These are phyloP conservation scores for Mucor racemosus DNA, from an alignment of 371 early-diverging fungal species.

Conservation along the genomic window DNA sequence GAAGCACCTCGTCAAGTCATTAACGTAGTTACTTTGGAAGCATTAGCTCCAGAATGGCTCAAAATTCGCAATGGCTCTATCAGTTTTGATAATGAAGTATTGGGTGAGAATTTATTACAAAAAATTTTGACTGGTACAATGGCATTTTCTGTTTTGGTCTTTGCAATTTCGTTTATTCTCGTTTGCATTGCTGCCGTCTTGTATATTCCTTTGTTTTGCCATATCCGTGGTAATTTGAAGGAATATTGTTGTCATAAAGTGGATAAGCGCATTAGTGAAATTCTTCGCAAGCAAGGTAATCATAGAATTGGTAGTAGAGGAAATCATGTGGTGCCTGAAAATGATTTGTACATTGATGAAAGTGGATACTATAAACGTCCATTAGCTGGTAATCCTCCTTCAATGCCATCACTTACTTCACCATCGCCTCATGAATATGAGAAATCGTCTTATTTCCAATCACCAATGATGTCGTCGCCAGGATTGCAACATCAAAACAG, in stretches of 20 bases:
- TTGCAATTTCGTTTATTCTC: constrained; percentile 57
- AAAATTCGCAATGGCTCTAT: constrained; percentile 24
- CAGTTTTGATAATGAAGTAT: constrained; percentile 26
- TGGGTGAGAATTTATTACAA: constrained; percentile 32
- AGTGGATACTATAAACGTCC: not conserved
- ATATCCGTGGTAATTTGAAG: constrained; percentile 88
- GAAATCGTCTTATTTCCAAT: not conserved
- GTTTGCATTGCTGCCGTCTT: constrained; percentile 69
- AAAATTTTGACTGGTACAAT: constrained; percentile 49
- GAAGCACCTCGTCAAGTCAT: constrained; percentile 87
- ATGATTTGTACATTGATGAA: not conserved
- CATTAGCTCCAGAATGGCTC: constrained; percentile 38
- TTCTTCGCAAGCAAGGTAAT: constrained; percentile 21
- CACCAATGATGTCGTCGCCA: constrained; percentile 1
- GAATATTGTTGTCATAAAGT: constrained; percentile 92
- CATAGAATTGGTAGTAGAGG: not conserved
- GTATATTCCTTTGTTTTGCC: constrained; percentile 82
- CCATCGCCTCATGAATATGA: not conserved
- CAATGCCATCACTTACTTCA: not conserved
- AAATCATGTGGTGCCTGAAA: not conserved
- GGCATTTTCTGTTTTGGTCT: constrained; percentile 45
- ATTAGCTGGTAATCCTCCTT: not conserved
- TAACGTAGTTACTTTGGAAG: constrained; percentile 42
- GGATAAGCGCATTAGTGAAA: constrained; percentile 68
- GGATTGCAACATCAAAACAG: not conserved